Evolutionary conservation across 1,284 basidiomycete genomes (phyloP), one percentile per base, ranked within the genome.

Genomic region (Boletus albobrunnescens): DNA sequence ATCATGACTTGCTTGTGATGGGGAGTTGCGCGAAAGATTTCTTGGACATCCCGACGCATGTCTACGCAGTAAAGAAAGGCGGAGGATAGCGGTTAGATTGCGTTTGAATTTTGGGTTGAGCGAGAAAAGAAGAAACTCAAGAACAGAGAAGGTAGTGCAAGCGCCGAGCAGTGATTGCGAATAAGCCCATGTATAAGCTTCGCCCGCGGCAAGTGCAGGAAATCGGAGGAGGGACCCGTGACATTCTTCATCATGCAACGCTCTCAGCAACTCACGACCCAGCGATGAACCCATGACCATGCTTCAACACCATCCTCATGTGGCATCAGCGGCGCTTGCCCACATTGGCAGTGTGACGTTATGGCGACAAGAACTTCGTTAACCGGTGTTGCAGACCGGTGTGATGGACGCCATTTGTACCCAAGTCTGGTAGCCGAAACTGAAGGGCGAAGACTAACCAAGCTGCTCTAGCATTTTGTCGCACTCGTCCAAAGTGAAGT

Each of bases 1-100:
- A 99, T 99, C 96, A 99, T 99, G 56, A 99, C 96, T 79, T 99
- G 96, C 78, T 99, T 99, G 82, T 97, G 94, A 72, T 97, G 95
- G 49, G 96, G 96, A n/a, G 96, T 99, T 14, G 93, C 83, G 60
- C 94, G 88, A 84, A 99, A 99, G 64, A 99, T 98, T 75, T 99
- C 96, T 82, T 99, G 96, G 53, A 99, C 95, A 69, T 99, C 96
- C 62, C 96, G 91, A 71, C 96, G 95, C 96, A 99, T 99, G 85
- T 99, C 95, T 98, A 70, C 62, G 63, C 49, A 57, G 53, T 44
- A 58, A 55, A 56, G 55, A 58, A 60, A 58, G 58, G 57, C 49
- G 50, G 75, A 72, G 47, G 74, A 78, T 75, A 74, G 78, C 69
- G 68, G 76, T 82, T 74, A 89, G 84, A 87, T 78, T 42, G 44